Percentiles rank a stretch among this genome's conserved stretches.
phyloP scores from a whole-genome alignment of 202 grass and related monocot species.

The Setaria viridis region DNA sequence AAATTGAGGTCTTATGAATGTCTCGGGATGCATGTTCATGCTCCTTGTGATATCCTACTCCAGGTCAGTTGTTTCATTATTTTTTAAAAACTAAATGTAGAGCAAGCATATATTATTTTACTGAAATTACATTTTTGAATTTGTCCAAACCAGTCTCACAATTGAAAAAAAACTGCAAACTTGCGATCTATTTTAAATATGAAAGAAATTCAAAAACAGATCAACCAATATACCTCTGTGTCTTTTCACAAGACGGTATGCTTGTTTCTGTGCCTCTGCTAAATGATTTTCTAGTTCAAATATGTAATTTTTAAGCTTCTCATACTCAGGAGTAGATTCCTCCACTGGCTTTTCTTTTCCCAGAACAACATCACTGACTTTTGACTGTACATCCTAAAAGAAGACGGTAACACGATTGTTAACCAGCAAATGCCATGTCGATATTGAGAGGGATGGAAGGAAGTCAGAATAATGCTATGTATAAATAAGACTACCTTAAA shows the following conservation, averaged over 20 bases:
- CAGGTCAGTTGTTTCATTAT: not conserved
- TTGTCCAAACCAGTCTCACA: not conserved
- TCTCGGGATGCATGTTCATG: not conserved
- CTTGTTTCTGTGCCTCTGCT: slow-evolving; percentile 96
- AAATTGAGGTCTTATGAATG: slow-evolving; percentile 22
- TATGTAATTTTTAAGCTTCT: slow-evolving; percentile 96
- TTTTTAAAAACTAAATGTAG: slow-evolving; percentile 7
- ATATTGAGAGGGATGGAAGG: not conserved
- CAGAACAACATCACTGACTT: slow-evolving; percentile 94
- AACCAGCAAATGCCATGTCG: slow-evolving; percentile 1
- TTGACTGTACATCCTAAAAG: slow-evolving; percentile 83
- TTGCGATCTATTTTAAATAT: slow-evolving; percentile 17
- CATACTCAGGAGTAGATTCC: slow-evolving; percentile 94
- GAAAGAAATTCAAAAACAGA: slow-evolving; percentile 28
- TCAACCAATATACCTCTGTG: slow-evolving; percentile 74
- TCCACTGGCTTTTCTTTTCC: slow-evolving; percentile 99
- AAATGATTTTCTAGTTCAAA: slow-evolving; percentile 96
- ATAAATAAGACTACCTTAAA: slow-evolving; percentile 79
- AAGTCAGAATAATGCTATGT: not conserved
- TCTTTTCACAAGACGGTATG: slow-evolving; percentile 95
- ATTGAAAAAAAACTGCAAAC: slow-evolving; percentile 9
- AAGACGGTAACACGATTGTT: not conserved
- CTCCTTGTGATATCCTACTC: slow-evolving; percentile 17
- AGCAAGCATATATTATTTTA: not conserved
- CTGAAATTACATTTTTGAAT: not conserved